phyloP scores from a whole-genome alignment of 371 early-diverging fungal species.

The Paraphysoderma sedebokerense region DNA sequence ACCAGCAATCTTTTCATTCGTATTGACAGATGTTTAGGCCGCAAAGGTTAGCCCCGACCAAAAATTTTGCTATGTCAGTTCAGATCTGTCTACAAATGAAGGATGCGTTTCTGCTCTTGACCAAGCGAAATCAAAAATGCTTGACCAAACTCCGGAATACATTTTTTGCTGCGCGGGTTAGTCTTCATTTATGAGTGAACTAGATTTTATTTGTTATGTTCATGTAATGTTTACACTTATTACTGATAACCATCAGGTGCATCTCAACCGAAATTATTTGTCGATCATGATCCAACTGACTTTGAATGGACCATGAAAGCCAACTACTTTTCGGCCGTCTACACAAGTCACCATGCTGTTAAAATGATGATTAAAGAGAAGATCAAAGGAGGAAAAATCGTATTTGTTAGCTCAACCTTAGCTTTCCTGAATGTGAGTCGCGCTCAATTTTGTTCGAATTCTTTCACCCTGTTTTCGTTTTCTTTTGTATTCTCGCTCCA shows the following conservation, averaged over 20 bases:
- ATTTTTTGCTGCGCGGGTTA: slow-evolving; percentile 67
- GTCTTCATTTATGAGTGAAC: no score
- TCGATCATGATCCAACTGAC: slow-evolving; percentile 41
- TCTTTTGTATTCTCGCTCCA: not conserved
- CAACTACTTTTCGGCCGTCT: slow-evolving; percentile 68
- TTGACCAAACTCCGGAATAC: slow-evolving; percentile 42
- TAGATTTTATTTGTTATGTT: no score
- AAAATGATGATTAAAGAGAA: slow-evolving; percentile 41
- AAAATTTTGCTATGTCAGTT: no score
- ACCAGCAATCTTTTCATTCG: no score
- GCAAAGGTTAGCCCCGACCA: no score
- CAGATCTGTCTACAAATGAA: no score
- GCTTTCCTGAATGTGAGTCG: slow-evolving; percentile 33
- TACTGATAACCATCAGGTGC: slow-evolving; percentile 25
- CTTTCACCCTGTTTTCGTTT: not conserved
- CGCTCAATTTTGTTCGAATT: no score
- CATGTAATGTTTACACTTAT: no score
- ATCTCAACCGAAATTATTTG: slow-evolving; percentile 50
- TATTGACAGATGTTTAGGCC: no score
- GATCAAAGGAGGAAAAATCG: slow-evolving; percentile 42
- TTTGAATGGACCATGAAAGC: slow-evolving; percentile 41
- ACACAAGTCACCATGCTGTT: slow-evolving; percentile 51
- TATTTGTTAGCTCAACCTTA: slow-evolving; percentile 60
- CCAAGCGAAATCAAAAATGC: slow-evolving; percentile 32
- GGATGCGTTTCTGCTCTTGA: no score